phyloP scores from a whole-genome alignment of 345 rosid genomes.

The Psidium friedrichsthalianum region DNA sequence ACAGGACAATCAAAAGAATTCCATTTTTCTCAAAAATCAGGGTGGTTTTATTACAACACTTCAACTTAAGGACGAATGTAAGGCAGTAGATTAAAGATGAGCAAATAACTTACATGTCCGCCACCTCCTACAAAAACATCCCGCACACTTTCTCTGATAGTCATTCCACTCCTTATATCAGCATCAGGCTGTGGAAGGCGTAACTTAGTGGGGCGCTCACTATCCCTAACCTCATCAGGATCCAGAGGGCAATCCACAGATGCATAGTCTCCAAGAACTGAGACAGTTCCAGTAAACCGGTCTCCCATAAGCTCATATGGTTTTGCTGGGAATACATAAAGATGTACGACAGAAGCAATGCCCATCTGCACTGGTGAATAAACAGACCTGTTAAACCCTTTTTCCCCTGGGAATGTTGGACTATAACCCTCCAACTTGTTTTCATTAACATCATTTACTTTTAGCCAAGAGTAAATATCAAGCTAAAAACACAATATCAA shows the following conservation, averaged over 20 bases:
- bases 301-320: constrained; percentile 94
- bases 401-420: background rate
- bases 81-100: background rate
- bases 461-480: background rate
- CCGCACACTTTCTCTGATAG: constrained; percentile 80
- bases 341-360: constrained; percentile 91
- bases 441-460: background rate
- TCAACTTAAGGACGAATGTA: background rate
- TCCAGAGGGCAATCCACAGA: constrained; percentile 86
- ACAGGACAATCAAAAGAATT: background rate
- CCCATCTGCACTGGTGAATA: constrained; percentile 91
- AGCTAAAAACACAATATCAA: background rate
- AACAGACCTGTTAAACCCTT: constrained; percentile 19
- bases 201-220: constrained; percentile 90
- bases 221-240: constrained; percentile 97
- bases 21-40: background rate
- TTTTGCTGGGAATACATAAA: constrained; percentile 85
- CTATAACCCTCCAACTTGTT: background rate
- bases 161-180: constrained; percentile 74
- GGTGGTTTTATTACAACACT: background rate
- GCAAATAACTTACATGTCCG: constrained; percentile 63
- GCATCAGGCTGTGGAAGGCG: constrained; percentile 81
- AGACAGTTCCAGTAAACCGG: constrained; percentile 57
- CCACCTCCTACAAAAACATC: constrained; percentile 92
- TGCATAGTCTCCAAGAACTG: constrained; percentile 95